Percentiles rank a stretch among this genome's conserved stretches.
These are phyloP conservation scores for Aspergillus wentii DNA, from an alignment of 495 filamentous ascomycete species.

Conservation along the genomic window DNA sequence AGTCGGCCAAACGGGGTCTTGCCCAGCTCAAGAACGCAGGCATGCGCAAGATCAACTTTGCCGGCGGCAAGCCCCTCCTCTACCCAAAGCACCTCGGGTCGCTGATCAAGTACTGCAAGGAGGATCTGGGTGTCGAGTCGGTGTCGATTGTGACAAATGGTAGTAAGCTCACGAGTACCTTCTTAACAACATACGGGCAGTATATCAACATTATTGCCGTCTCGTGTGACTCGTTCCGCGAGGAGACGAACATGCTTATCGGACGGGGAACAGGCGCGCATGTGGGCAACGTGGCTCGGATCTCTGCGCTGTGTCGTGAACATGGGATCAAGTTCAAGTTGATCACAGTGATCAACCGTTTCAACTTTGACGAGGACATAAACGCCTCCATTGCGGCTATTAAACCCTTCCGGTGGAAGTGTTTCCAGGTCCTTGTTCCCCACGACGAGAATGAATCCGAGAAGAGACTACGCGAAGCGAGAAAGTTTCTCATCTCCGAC, in stretches of 20 bases:
- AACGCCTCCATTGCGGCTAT: constrained; percentile 32
- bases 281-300: constrained; percentile 33
- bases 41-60: constrained; percentile 57
- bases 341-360: constrained; percentile 50
- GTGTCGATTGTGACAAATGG: constrained; percentile 54
- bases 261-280: constrained; percentile 46
- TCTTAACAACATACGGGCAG: constrained; percentile 32
- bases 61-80: constrained; percentile 58
- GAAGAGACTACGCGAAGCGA: constrained; percentile 38
- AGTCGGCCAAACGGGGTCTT: constrained; percentile 40
- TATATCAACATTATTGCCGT: constrained; percentile 52
- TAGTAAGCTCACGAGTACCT: constrained; percentile 39
- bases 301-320: constrained; percentile 40
- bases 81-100: constrained; percentile 42
- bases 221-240: constrained; percentile 54
- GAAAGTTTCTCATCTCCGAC: constrained; percentile 43
- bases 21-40: constrained; percentile 45
- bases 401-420: constrained; percentile 54
- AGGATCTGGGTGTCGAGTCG: constrained; percentile 42
- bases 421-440: constrained; percentile 53
- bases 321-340: constrained; percentile 53
- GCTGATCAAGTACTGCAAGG: constrained; percentile 47
- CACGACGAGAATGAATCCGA: constrained; percentile 49
- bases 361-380: constrained; percentile 55
- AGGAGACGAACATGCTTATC: constrained; percentile 46